Evolutionary conservation across 2,329 filamentous ascomycete species (phyloP).

Genomic region (Phaeosphaeria sp.): DNA sequence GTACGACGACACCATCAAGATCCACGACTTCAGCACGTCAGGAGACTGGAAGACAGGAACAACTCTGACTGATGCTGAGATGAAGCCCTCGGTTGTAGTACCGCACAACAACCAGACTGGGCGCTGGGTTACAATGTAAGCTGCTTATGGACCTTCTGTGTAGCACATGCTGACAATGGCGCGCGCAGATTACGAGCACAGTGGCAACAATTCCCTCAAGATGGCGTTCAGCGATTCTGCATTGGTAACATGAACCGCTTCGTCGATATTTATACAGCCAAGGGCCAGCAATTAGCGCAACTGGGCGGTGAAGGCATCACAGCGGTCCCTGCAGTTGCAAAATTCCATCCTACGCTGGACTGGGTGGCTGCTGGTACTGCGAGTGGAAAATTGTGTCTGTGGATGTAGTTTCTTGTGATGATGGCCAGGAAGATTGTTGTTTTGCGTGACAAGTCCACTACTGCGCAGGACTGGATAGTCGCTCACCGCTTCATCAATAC

Average conservation of each 20-base stretch:
- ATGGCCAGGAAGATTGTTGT: slow-evolving; percentile 2
- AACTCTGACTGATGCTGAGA: slow-evolving; percentile 65
- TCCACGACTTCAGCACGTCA: slow-evolving; percentile 74
- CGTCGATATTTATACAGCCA: slow-evolving; percentile 84
- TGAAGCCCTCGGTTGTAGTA: slow-evolving; percentile 73
- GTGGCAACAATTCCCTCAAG: slow-evolving; percentile 82
- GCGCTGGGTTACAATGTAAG: slow-evolving; percentile 84
- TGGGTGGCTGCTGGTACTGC: slow-evolving; percentile 94
- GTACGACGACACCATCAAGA: slow-evolving; percentile 94
- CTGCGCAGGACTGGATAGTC: not conserved
- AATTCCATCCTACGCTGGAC: slow-evolving; percentile 84
- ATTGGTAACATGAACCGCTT: slow-evolving; percentile 99
- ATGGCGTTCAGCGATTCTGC: slow-evolving; percentile 83
- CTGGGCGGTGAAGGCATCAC: slow-evolving; percentile 88
- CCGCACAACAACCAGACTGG: slow-evolving; percentile 96
- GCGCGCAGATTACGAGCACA: slow-evolving; percentile 72
- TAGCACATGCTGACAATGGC: slow-evolving; percentile 17
- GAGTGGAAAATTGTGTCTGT: slow-evolving; percentile 90
- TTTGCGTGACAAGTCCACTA: not conserved
- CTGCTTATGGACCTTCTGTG: not conserved
- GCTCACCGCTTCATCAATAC: slow-evolving; percentile 11
- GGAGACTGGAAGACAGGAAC: slow-evolving; percentile 59
- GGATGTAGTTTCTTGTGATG: slow-evolving; percentile 65
- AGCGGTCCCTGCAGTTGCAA: slow-evolving; percentile 89
- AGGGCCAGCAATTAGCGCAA: slow-evolving; percentile 88